These are phyloP conservation scores for Solanum clarkiae DNA, from an alignment of 257 asterid genomes.

Conservation along the genomic window DNA sequence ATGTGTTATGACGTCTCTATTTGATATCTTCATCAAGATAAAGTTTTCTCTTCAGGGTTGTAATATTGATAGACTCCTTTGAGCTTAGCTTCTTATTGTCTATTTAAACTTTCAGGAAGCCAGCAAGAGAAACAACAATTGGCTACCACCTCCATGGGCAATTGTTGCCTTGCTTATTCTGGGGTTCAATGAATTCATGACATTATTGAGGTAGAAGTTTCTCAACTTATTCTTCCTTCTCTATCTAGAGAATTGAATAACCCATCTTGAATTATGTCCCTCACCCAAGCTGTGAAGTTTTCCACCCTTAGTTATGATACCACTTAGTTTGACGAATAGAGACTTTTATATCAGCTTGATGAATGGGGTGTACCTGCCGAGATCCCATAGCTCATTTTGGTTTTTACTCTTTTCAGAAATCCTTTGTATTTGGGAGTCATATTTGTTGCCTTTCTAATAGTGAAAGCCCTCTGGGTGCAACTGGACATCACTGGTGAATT, in stretches of 20 bases:
- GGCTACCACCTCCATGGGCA: slow-evolving; percentile 99
- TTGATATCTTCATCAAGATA: neutral
- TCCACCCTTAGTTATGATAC: neutral
- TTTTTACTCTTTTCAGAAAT: slow-evolving; percentile 49
- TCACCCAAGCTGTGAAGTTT: neutral
- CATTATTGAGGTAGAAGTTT: slow-evolving; percentile 49
- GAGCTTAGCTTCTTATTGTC: neutral
- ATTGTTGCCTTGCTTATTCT: slow-evolving; percentile 59
- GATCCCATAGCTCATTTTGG: neutral
- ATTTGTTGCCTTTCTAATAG: slow-evolving; percentile 57
- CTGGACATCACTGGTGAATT: slow-evolving; percentile 80
- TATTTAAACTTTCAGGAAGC: slow-evolving; percentile 57
- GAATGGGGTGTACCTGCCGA: neutral
- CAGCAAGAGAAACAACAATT: slow-evolving; percentile 76
- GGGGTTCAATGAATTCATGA: slow-evolving; percentile 99
- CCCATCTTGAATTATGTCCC: neutral
- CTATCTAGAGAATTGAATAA: neutral
- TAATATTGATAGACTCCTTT: neutral
- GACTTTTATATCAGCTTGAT: neutral
- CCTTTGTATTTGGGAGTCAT: slow-evolving; percentile 76
- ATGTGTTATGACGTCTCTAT: neutral
- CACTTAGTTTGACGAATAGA: neutral
- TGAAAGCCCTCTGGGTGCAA: slow-evolving; percentile 96
- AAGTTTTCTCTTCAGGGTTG: neutral
- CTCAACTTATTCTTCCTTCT: neutral